These are phyloP conservation scores for Fusarium illudens DNA, from an alignment of 2,329 filamentous ascomycete species.

Conservation along the genomic window DNA sequence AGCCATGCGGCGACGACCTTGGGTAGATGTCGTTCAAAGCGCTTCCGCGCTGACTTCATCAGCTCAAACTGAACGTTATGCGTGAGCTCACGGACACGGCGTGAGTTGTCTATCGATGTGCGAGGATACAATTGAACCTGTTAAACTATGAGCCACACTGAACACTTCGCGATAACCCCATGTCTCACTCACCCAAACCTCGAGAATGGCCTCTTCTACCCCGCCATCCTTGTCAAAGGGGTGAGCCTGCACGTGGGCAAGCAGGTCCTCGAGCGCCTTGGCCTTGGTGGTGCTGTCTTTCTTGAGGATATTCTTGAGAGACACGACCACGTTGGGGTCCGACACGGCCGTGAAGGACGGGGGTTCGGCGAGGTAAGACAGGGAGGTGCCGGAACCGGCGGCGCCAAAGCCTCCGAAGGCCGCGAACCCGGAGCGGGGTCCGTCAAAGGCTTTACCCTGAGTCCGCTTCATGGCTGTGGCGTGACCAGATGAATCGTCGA, in stretches of 20 bases:
- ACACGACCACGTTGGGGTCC: slow-evolving; percentile 83
- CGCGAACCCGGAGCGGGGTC: slow-evolving; percentile 38
- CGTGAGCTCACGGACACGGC: slow-evolving; percentile 86
- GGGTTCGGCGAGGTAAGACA: slow-evolving; percentile 89
- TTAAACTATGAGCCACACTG: slow-evolving; percentile 14
- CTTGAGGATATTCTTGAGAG: slow-evolving; percentile 92
- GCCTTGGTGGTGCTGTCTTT: slow-evolving; percentile 92
- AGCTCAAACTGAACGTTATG: slow-evolving; percentile 76
- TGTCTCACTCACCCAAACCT: slow-evolving; percentile 75
- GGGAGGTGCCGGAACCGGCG: slow-evolving; percentile 57
- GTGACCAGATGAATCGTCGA: neutral
- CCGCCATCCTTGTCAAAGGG: slow-evolving; percentile 65
- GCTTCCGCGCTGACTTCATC: slow-evolving; percentile 74
- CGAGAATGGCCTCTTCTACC: slow-evolving; percentile 82
- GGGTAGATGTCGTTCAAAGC: slow-evolving; percentile 82
- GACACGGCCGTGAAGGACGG: slow-evolving; percentile 81
- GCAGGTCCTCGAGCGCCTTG: slow-evolving; percentile 88
- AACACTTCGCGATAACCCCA: no score
- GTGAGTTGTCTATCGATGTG: slow-evolving; percentile 87
- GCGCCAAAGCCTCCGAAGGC: slow-evolving; percentile 43
- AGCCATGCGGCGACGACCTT: slow-evolving; percentile 89
- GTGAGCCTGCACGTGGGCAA: slow-evolving; percentile 67
- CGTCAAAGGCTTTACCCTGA: slow-evolving; percentile 41
- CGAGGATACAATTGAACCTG: slow-evolving; percentile 88
- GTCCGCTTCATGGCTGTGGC: slow-evolving; percentile 41